These are phyloP conservation scores for Cyclocybe cylindracea DNA, from an alignment of 768 basidiomycete species.

Conservation along the genomic window DNA sequence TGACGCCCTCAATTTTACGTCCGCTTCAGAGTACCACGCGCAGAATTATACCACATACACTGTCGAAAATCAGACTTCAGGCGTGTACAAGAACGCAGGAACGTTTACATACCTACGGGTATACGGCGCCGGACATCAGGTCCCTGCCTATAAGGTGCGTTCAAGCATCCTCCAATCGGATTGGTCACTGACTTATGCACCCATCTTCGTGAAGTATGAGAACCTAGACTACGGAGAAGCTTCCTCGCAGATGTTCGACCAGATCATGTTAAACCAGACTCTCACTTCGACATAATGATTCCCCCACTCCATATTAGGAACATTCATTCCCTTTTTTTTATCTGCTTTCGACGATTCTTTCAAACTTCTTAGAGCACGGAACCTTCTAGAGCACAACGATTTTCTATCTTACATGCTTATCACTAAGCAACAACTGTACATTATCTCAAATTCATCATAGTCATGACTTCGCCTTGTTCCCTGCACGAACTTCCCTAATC, in stretches of 20 bases:
- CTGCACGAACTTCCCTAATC: conserved; percentile 10
- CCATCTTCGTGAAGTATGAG: conserved; percentile 22
- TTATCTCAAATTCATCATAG: no score
- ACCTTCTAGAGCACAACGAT: no score
- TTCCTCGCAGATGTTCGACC: conserved; percentile 38
- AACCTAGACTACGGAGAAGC: conserved; percentile 34
- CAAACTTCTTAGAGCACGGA: no score
- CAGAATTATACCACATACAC: conserved; percentile 47
- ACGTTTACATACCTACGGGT: conserved; percentile 54
- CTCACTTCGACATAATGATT: conserved; percentile 13
- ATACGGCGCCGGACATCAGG: conserved; percentile 43
- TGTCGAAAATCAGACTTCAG: conserved; percentile 45
- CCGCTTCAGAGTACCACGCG: conserved; percentile 37
- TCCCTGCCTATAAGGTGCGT: conserved; percentile 40
- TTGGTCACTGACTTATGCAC: neutral
- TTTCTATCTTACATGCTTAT: no score
- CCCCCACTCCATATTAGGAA: neutral
- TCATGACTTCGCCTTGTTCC: no score
- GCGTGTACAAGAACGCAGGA: conserved; percentile 57
- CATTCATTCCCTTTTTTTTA: no score
- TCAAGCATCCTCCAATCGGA: neutral
- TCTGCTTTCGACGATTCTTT: no score
- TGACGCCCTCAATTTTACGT: conserved; percentile 45
- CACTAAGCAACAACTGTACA: no score
- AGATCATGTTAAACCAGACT: conserved; percentile 35